phyloP scores from a whole-genome alignment of 2,329 filamentous ascomycete genomes.

The Exserohilum turcica region DNA sequence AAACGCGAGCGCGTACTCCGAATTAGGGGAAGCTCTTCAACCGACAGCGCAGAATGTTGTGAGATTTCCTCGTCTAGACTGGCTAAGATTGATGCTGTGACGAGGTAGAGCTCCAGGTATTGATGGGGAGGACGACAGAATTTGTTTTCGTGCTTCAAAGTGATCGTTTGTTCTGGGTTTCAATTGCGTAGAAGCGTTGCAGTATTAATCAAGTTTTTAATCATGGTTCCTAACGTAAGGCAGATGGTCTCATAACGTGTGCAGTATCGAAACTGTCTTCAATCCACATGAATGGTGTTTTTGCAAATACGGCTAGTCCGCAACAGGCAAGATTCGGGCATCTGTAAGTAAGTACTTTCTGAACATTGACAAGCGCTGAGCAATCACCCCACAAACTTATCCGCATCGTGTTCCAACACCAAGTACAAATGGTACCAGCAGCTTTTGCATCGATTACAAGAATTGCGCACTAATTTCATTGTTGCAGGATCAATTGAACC shows the following conservation, averaged over 20 bases:
- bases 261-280: neutral
- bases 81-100: slow-evolving; percentile 8
- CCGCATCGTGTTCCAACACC: neutral
- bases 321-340: neutral
- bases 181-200: neutral
- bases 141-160: neutral
- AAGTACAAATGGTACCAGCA: neutral
- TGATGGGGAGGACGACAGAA: neutral
- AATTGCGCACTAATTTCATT: neutral
- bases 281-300: neutral
- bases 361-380: neutral
- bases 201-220: neutral
- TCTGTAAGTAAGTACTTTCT: neutral
- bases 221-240: too few relatives aligned
- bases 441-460: neutral
- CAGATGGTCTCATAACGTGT: neutral
- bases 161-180: neutral
- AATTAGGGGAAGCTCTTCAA: slow-evolving; percentile 1
- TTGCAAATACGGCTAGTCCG: neutral
- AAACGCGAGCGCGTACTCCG: slow-evolving; percentile 4
- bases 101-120: neutral
- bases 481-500: slow-evolving; percentile 15
- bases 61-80: slow-evolving; percentile 5
- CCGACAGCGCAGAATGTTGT: slow-evolving; percentile 4
- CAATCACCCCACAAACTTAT: too few relatives aligned